Conservation (phyloP, 306 rosid genomes). For the Gleditsia sinensis region DNA sequence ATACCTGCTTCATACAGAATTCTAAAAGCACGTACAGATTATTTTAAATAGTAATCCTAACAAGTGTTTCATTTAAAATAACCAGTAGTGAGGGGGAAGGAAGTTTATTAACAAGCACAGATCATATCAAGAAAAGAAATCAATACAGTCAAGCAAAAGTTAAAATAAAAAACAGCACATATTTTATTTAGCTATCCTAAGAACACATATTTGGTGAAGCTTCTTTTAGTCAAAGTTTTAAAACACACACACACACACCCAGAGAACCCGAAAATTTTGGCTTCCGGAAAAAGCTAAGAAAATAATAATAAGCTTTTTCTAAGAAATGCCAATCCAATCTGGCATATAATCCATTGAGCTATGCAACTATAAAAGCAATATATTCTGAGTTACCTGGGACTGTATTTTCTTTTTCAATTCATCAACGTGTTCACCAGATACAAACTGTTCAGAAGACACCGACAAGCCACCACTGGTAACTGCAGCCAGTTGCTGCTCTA, state of each 20-base stretch:
- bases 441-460: constrained; percentile 44
- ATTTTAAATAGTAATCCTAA: not conserved
- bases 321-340: not conserved
- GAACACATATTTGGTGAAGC: not conserved
- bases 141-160: not conserved
- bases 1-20: not conserved
- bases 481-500: constrained; percentile 66
- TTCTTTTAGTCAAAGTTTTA: no score
- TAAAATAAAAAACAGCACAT: no score
- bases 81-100: not conserved
- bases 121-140: not conserved
- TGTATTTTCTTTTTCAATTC: constrained; percentile 83
- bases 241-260: no score
- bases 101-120: constrained; percentile 11
- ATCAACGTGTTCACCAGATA: constrained; percentile 60
- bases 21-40: no score
- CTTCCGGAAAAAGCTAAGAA: not conserved
- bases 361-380: constrained; percentile 13
- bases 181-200: not conserved
- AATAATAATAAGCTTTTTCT: not conserved
- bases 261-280: not conserved
- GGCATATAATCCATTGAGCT: constrained; percentile 12
- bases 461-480: constrained; percentile 43
- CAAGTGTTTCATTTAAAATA: constrained; percentile 8
- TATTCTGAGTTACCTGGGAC: constrained; percentile 63